Percentiles rank a stretch among this genome's conserved stretches.
Evolutionary conservation across 2,329 filamentous ascomycete species (phyloP).

Genomic region (Trichoderma sp.): DNA sequence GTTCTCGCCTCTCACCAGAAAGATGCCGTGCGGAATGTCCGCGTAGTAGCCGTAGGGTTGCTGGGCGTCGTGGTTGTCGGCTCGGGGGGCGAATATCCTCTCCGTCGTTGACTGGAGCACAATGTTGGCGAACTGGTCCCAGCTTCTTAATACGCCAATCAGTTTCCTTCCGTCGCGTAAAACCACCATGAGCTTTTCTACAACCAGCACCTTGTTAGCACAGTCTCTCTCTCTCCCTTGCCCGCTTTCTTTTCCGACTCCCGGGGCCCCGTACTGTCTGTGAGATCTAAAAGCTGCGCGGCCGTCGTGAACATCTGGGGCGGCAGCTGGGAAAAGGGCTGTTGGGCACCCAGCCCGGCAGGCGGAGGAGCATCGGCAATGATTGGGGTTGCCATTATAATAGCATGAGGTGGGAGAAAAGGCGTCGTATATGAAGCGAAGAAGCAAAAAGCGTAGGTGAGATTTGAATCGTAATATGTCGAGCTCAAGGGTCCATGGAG

Average conservation of each 20-base stretch:
- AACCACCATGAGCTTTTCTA: slow-evolving; percentile 93
- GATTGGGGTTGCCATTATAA: slow-evolving; percentile 56
- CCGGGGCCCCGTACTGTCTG: slow-evolving; percentile 75
- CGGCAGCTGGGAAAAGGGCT: slow-evolving; percentile 65
- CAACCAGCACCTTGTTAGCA: slow-evolving; percentile 32
- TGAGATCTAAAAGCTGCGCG: slow-evolving; percentile 90
- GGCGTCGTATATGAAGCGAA: neutral
- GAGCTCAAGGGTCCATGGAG: slow-evolving; percentile 17
- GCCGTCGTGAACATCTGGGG: slow-evolving; percentile 99
- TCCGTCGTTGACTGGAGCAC: slow-evolving; percentile 92
- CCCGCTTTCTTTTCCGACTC: neutral
- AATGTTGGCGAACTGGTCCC: slow-evolving; percentile 98
- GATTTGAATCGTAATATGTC: neutral
- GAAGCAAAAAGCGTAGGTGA: neutral
- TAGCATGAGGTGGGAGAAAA: slow-evolving; percentile 30
- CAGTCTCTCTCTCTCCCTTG: neutral
- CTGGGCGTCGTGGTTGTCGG: slow-evolving; percentile 42
- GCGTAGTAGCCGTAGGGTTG: slow-evolving; percentile 63
- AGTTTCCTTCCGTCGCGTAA: slow-evolving; percentile 93
- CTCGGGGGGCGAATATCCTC: slow-evolving; percentile 71
- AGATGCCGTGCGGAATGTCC: slow-evolving; percentile 83
- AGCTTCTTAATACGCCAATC: slow-evolving; percentile 87
- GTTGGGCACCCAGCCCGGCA: slow-evolving; percentile 47
- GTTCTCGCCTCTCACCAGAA: slow-evolving; percentile 93
- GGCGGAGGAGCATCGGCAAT: slow-evolving; percentile 52